Conservation (phyloP, 208 protist genomes). For the Acanthamoeba lenticulata region DNA sequence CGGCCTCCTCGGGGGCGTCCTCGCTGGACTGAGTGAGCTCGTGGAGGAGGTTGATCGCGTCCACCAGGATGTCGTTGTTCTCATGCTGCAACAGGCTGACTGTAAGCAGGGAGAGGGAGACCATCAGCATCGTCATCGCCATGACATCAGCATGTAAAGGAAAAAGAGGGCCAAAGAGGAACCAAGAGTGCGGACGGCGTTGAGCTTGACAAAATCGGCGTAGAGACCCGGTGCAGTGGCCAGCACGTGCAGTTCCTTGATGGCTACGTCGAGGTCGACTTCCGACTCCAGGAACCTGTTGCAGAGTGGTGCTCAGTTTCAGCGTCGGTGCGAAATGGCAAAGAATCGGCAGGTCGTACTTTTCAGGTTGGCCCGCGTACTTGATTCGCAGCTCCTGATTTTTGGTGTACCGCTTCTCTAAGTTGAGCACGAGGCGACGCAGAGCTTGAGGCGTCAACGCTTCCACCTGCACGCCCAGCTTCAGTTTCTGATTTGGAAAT, state of each 20-base stretch:
- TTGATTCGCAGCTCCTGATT: slow-evolving; percentile 84
- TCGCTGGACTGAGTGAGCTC: slow-evolving; percentile 79
- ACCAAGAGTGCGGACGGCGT: slow-evolving; percentile 73
- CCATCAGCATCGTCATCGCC: neutral
- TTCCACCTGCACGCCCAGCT: slow-evolving; percentile 69
- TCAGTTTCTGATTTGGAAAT: neutral
- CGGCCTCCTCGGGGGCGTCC: neutral
- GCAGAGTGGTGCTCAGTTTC: neutral
- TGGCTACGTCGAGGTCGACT: slow-evolving; percentile 82
- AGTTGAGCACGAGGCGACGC: slow-evolving; percentile 78
- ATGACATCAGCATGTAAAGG: neutral
- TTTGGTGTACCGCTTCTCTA: slow-evolving; percentile 84
- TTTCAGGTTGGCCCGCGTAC: slow-evolving; percentile 81
- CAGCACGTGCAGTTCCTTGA: slow-evolving; percentile 84
- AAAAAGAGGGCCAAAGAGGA: neutral
- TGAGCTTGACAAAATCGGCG: slow-evolving; percentile 77
- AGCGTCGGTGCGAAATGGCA: neutral
- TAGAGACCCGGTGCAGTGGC: slow-evolving; percentile 84
- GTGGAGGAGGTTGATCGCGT: slow-evolving; percentile 81
- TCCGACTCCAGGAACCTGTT: slow-evolving; percentile 84
- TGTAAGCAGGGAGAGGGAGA: neutral
- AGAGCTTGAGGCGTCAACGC: slow-evolving; percentile 70
- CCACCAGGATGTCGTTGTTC: slow-evolving; percentile 81
- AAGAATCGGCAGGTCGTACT: slow-evolving; percentile 56
- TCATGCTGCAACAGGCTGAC: slow-evolving; percentile 83